Base-by-base conservation (phyloP, 371 early-diverging fungal species). In the Saksenaea vasiformis region DNA sequence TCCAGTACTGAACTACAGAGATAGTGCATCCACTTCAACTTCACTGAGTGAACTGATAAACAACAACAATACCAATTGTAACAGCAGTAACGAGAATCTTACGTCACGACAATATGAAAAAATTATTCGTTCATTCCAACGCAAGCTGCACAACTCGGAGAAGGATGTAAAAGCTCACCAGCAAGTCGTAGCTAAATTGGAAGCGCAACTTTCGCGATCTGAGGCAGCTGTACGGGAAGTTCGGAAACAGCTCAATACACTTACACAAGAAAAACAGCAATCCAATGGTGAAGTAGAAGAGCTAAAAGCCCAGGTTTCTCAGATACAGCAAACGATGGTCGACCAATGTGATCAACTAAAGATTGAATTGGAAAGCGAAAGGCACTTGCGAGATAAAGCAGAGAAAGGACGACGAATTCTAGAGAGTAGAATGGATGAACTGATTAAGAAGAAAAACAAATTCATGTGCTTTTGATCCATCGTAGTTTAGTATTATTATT, bases 361-460 rank as follows among this genome's bases (percentile, higher is more conserved):
- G 54, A 56, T 71, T 19, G 65, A 74, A 35, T 44, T 82, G 13
- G 76, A 76, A 34, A 59, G 62, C 15, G 76, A 78, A 55, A 70
- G 70, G n/a, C 24, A 47, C 17, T 60, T 74, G 24, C 79, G 79
- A 35, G 83, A 82, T 47, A 79, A 76, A 43, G 83, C 83, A 15
- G 83, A 82, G 59, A 78, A 78, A 28, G 83, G 80, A 14, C 70
- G 80, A 56, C 60, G 63, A n/a, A 79, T 82, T 44, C 56, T 82
- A 28, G 83, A 82, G 26, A 72, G 73, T 27, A 69, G 83, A 15
- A 78, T 82, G 78, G 78, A 82, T 28, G 78, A 78, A 37, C 60
- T 82, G 24, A 76, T 82, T 75, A 78, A 68, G 56, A 77, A 73
- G 67, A 78, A 78, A 65, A 78, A 74, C 72, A 82, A 82, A 61